Base-by-base conservation (phyloP, 805 yeast genomes). In the Pichia insulana region DNA sequence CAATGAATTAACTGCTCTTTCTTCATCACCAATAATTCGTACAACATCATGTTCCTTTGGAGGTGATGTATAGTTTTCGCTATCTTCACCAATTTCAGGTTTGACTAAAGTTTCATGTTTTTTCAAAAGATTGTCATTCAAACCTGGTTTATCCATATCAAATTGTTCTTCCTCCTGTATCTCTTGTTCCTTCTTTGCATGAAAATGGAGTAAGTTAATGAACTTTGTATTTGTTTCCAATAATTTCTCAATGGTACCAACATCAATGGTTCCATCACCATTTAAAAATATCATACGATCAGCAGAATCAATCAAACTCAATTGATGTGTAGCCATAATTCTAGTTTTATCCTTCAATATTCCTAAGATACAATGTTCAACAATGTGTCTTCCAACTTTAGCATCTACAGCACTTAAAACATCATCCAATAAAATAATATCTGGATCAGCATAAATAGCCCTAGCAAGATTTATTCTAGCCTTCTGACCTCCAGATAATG, bases 401-500 rank as follows among this genome's bases (percentile, higher is more conserved):
- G 83, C 77, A 62, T 80, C 88, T 16, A 80, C 88, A 2, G 87
- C 87, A 49, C 82, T 73, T 43, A 80, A 62, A 20, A 80, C 68
- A 55, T 80, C 88, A 61, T 80, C 88, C 41, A 80, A 50, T 32
- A 80, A 55, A 45, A 74, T 72, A 7, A 79, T 64, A 57, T 79
- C 83, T 2, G 73, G 68, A 41, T 78, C 62, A 0, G 83, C 62
- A 54, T 80, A 80, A 4, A 80, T 80, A 0, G 86, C 84, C 52
- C 88, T 70, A 0, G 87, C 87, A 34, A 80, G 61, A 12, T 80
- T 70, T 25, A 80, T 61, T 56, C 95, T 73, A 0, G 94, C 90
- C 65, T 85, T 85, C 58, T 85, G 95, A 40, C 95, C 95, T 43
- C 95, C 95, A n/a, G 90, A 81, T 34, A 85, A 63, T 0, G 92